Base-by-base conservation (phyloP, 2,329 filamentous ascomycete genomes). In the Dactylonectria macrodidyma region DNA sequence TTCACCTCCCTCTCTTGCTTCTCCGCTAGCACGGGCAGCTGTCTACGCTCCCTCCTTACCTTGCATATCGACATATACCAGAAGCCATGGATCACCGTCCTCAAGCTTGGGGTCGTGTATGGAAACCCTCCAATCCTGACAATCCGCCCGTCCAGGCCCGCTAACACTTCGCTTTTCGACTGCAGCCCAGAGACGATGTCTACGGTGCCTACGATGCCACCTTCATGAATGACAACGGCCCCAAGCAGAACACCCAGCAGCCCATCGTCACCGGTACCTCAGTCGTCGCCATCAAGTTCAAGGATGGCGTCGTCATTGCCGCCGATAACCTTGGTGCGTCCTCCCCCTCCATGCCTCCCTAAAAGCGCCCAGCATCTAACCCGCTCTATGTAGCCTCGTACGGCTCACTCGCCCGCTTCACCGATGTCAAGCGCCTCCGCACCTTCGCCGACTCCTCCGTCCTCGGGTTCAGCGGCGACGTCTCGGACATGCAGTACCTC, bases 401-500 rank as follows among this genome's bases (percentile, higher is more conserved):
- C 83, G 96, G 96, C 81, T 98, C 96, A 65, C 93, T 95, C 74
- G 95, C 96, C 68, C 94, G 96, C 80, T 99, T 98, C 88, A 95
- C 93, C 78, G 93, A 98, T 82, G 94, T 98, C 80, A 97, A 98
- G 86, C 95, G 96, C 79, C 92, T 99, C 74, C 94, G 94, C 77
- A 89, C 91, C 76, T 98, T 98, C 84, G 94, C 95, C 84, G 88
- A 91, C 73, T 90, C 91, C 72, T 91, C 94, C 34, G 89, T 98
- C 68, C 88, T 99, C 78, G 96, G 96, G 77, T 97, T 98, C 84
- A 94, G 95, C 81, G 96, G 96, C 81, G 96, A 99, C 85, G 92
- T 99, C 76, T 97, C 94, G 72, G 96, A 99, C 86, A 98, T 99
- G 96, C 96, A 99, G 87, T 97, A 97, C 86, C 91, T 99, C 75